Percentiles rank a stretch among this genome's conserved stretches.
Conservation (phyloP, 768 basidiomycete genomes). For the Flagelloscypha sp. region DNA sequence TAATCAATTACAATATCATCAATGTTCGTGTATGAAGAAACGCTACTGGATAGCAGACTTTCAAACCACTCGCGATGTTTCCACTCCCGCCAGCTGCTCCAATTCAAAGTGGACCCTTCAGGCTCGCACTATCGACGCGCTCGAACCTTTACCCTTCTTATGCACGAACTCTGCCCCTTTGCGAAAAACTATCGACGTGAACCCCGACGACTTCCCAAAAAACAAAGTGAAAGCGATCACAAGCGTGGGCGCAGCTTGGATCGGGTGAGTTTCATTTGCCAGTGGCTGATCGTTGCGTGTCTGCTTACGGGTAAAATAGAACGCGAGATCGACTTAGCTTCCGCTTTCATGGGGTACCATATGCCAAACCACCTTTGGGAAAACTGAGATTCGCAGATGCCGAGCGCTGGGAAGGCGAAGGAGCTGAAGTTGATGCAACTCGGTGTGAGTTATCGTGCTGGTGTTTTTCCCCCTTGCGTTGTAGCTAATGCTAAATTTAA, state of each 20-base stretch:
- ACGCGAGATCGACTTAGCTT: constrained; percentile 32
- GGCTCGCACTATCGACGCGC: neutral
- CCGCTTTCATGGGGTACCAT: constrained; percentile 35
- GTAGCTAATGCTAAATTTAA: neutral
- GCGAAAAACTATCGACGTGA: constrained; percentile 11
- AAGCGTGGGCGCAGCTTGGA: constrained; percentile 7
- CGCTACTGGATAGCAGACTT: too few relatives aligned
- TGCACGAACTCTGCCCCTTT: constrained; percentile 14
- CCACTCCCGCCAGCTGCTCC: neutral
- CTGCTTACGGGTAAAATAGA: constrained; percentile 15
- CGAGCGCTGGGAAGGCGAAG: constrained; percentile 14
- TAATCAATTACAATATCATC: constrained; percentile 2
- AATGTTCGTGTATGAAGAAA: too few relatives aligned
- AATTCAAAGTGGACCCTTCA: neutral
- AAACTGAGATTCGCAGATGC: constrained; percentile 28
- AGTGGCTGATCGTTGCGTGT: neutral
- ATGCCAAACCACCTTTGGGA: constrained; percentile 24
- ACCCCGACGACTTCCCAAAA: constrained; percentile 9
- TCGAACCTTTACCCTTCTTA: constrained; percentile 7
- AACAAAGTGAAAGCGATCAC: too few relatives aligned
- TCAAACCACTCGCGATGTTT: too few relatives aligned
- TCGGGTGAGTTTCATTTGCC: constrained; percentile 4
- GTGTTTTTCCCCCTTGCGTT: constrained; percentile 2
- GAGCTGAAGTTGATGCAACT: constrained; percentile 23
- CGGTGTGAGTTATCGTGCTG: constrained; percentile 15